Percentiles rank a stretch among this genome's conserved stretches.
phyloP scores from a whole-genome alignment of 805 yeast genomes.

The Candida pini region DNA sequence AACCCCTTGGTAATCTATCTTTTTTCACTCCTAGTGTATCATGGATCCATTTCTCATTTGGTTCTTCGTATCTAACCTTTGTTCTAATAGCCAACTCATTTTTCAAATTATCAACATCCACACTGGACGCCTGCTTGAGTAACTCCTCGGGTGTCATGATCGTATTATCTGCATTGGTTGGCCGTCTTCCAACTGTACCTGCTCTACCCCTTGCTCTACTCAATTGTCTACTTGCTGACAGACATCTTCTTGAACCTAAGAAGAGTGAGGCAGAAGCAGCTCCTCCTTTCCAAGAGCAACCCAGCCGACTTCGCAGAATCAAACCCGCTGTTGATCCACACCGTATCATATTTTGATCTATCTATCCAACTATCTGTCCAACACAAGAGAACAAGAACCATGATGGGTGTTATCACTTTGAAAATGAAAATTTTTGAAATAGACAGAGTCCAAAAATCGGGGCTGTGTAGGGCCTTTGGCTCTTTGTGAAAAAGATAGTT shows the following conservation, averaged over 20 bases:
- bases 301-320: no score
- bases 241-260: no score
- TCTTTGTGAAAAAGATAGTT: background rate
- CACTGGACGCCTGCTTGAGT: slow-evolving; percentile 20
- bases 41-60: slow-evolving; percentile 27
- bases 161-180: slow-evolving; percentile 1
- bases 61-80: slow-evolving; percentile 20
- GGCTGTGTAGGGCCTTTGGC: background rate
- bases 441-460: no score
- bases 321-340: no score
- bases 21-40: slow-evolving; percentile 2
- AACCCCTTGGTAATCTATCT: slow-evolving; percentile 8
- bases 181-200: background rate
- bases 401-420: no score
- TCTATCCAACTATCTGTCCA: no score
- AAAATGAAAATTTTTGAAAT: no score
- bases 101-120: slow-evolving; percentile 23
- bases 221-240: no score
- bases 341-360: no score
- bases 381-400: no score
- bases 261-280: no score
- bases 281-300: no score
- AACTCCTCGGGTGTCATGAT: slow-evolving; percentile 30
- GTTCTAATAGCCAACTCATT: slow-evolving; percentile 17
- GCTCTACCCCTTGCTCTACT: slow-evolving; percentile 4